Conservation (phyloP, 805 yeast species). For the Candida schatavii region DNA sequence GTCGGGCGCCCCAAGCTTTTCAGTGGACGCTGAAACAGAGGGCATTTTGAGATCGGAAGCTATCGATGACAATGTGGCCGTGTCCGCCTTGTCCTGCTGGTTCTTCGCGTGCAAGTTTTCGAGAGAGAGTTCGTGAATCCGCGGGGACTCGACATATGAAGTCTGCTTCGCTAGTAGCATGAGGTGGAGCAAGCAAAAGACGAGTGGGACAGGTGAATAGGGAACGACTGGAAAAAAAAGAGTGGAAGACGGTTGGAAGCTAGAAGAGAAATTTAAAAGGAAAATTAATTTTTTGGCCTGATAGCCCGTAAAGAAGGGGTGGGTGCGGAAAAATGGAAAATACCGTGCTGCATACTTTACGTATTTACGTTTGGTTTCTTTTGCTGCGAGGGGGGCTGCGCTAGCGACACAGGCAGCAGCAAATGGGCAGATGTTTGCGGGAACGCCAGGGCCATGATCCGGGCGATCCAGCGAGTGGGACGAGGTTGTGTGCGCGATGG, state of each 20-base stretch:
- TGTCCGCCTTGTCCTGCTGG: neutral
- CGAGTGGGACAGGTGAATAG: too few relatives aligned
- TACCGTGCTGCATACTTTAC: neutral
- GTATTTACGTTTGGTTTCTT: neutral
- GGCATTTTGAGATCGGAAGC: neutral
- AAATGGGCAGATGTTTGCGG: too few relatives aligned
- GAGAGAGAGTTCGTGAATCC: neutral
- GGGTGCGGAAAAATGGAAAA: neutral
- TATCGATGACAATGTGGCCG: neutral
- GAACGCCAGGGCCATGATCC: too few relatives aligned
- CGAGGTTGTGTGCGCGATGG: too few relatives aligned
- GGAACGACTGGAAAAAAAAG: too few relatives aligned
- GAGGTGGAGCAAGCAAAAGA: too few relatives aligned
- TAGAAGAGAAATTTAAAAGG: too few relatives aligned
- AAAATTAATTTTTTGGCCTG: too few relatives aligned
- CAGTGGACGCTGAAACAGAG: neutral
- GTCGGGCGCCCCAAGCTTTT: neutral
- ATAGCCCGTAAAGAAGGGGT: neutral
- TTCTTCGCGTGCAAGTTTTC: neutral
- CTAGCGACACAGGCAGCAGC: too few relatives aligned
- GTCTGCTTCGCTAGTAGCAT: constrained; percentile 1
- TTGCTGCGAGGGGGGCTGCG: too few relatives aligned
- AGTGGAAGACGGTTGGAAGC: too few relatives aligned
- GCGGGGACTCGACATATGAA: neutral
- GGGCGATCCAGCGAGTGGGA: too few relatives aligned